These are phyloP conservation scores for Cucurbita moschata DNA, from an alignment of 306 rosid genomes.

Conservation along the genomic window DNA sequence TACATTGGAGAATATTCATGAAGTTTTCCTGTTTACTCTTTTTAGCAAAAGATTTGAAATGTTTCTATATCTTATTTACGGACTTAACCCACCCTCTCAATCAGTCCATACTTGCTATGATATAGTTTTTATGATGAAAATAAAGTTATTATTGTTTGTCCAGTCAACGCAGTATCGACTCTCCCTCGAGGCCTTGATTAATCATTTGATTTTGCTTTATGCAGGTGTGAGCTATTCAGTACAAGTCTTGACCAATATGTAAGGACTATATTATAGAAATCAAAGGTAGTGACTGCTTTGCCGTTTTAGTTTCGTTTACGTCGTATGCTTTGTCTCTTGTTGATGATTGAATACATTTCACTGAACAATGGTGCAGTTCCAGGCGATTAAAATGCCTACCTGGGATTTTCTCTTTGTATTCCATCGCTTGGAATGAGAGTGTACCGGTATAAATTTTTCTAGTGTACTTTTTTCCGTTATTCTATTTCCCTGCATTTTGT, in stretches of 20 bases:
- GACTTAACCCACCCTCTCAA: not conserved
- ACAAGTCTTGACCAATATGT: conserved; percentile 82
- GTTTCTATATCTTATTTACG: not conserved
- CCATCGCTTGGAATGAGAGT: not conserved
- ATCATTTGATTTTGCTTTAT: conserved; percentile 1
- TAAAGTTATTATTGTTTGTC: not conserved
- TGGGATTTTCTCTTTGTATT: not conserved
- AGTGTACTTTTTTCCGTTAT: not conserved
- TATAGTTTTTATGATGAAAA: not conserved
- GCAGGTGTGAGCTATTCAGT: conserved; percentile 77
- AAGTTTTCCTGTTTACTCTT: not conserved
- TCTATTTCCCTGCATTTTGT: not conserved
- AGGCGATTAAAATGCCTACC: not conserved
- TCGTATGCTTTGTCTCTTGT: not conserved
- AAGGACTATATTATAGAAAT: conserved; percentile 61
- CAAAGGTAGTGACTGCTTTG: not conserved
- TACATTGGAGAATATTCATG: not conserved
- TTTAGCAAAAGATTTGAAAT: not conserved
- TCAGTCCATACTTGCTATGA: not conserved
- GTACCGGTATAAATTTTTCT: not conserved
- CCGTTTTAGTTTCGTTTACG: not conserved
- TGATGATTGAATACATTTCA: not conserved
- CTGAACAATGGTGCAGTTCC: not conserved
- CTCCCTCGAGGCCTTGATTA: not conserved
- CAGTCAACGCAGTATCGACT: not conserved